Conservation (phyloP, 176 grass and related monocot species). For the Panicum miliaceum region DNA sequence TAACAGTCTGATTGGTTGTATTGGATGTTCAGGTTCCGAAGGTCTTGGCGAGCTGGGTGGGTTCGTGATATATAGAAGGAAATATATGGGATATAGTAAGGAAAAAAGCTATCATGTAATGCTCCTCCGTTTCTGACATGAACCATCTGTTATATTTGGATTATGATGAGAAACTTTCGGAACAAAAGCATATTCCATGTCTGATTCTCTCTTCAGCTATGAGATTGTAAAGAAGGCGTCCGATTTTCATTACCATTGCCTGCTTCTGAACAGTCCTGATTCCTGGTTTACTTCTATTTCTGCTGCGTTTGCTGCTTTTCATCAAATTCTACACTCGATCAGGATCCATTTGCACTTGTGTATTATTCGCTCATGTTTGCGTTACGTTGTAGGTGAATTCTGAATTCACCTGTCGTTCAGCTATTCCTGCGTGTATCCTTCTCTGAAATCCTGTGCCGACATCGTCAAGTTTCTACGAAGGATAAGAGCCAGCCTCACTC, state of each 20-base stretch:
- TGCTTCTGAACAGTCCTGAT: background rate
- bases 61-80: conserved; percentile 20
- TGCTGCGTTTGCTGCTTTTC: background rate
- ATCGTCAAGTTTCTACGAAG: background rate
- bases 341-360: background rate
- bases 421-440: background rate
- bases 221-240: conserved; percentile 39
- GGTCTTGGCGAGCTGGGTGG: conserved; percentile 37
- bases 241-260: background rate
- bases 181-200: conserved; percentile 1
- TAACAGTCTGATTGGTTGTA: conserved; percentile 7
- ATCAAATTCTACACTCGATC: background rate
- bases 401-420: background rate
- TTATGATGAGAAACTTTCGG: conserved; percentile 27
- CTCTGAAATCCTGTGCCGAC: background rate
- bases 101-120: conserved; percentile 39
- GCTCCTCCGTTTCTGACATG: conserved; percentile 23
- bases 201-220: background rate
- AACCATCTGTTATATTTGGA: conserved; percentile 38
- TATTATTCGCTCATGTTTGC: background rate
- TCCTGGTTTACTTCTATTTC: background rate
- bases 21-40: conserved; percentile 43
- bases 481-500: background rate
- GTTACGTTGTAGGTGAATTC: too few species aligned
- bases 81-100: conserved; percentile 28